Evolutionary conservation across 768 basidiomycete genomes (phyloP).

Genomic region (Chalciporus piperatus): DNA sequence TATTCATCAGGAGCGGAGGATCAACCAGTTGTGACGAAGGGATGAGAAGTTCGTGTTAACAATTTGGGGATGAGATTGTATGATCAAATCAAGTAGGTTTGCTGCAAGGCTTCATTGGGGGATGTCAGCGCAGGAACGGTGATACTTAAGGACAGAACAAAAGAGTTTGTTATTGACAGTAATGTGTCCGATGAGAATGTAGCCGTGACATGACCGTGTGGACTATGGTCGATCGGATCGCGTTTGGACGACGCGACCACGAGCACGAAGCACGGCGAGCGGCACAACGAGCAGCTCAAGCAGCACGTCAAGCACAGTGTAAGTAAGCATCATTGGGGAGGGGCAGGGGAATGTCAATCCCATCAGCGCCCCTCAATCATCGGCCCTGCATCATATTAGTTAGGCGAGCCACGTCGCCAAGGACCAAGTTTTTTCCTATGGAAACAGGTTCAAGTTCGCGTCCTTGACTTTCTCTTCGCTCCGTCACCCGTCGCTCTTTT

Average conservation of each 20-base stretch:
- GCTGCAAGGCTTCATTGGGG: no score
- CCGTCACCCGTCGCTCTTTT: neutral
- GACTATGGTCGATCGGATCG: neutral
- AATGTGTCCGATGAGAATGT: no score
- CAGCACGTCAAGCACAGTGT: no score
- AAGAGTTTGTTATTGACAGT: no score
- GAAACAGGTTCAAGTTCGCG: neutral
- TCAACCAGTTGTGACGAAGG: conserved; percentile 16
- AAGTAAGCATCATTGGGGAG: no score
- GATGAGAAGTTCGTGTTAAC: no score
- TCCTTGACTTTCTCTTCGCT: neutral
- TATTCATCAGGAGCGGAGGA: conserved; percentile 28
- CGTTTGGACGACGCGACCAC: neutral
- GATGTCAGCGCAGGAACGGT: no score
- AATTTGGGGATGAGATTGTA: no score
- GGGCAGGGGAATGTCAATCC: neutral
- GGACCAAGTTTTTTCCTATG: neutral
- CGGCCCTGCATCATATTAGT: neutral
- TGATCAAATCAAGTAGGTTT: no score
- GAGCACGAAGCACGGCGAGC: no score
- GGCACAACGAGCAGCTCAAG: no score
- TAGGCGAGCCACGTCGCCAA: neutral
- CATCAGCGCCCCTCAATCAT: neutral
- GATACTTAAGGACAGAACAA: no score
- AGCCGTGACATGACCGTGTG: neutral